Percentiles rank a stretch among this genome's conserved stretches.
Conservation (phyloP, 495 filamentous ascomycete species). For the Penicillium psychrofluorescens region DNA sequence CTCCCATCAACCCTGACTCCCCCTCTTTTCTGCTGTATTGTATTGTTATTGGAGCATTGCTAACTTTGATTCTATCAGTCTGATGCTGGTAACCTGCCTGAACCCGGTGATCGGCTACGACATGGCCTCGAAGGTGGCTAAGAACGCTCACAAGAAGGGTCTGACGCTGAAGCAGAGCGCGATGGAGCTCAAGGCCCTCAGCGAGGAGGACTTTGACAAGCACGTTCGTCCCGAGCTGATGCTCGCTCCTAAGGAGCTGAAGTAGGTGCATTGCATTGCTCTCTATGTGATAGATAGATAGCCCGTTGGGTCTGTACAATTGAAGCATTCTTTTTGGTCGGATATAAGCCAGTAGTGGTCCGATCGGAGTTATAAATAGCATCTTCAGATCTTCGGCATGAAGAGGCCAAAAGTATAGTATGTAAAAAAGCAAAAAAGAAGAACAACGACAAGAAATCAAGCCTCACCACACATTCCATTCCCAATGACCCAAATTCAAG, state of each 20-base stretch:
- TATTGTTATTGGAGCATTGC: constrained; percentile 3
- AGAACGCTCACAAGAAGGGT: constrained; percentile 99
- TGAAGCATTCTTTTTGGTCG: constrained; percentile 6
- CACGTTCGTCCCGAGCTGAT: constrained; percentile 94
- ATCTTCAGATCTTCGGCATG: neutral
- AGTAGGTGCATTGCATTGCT: constrained; percentile 21
- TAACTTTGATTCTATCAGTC: constrained; percentile 41
- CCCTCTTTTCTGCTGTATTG: neutral
- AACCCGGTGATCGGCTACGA: constrained; percentile 99
- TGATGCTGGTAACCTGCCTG: constrained; percentile 97
- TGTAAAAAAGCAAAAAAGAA: too few relatives aligned
- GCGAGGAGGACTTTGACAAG: constrained; percentile 84
- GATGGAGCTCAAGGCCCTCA: constrained; percentile 86
- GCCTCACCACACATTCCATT: too few relatives aligned
- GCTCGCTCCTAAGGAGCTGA: constrained; percentile 69
- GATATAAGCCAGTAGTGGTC: neutral
- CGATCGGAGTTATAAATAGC: neutral
- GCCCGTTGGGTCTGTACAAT: constrained; percentile 17
- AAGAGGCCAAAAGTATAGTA: too few relatives aligned
- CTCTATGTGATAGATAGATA: constrained; percentile 1
- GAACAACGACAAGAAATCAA: too few relatives aligned
- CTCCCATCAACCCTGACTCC: neutral
- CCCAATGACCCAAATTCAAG: too few relatives aligned
- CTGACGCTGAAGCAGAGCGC: constrained; percentile 87
- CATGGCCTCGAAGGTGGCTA: constrained; percentile 95